Base-by-base conservation (phyloP, 2,329 filamentous ascomycete genomes). In the Paecilomyces sp. region DNA sequence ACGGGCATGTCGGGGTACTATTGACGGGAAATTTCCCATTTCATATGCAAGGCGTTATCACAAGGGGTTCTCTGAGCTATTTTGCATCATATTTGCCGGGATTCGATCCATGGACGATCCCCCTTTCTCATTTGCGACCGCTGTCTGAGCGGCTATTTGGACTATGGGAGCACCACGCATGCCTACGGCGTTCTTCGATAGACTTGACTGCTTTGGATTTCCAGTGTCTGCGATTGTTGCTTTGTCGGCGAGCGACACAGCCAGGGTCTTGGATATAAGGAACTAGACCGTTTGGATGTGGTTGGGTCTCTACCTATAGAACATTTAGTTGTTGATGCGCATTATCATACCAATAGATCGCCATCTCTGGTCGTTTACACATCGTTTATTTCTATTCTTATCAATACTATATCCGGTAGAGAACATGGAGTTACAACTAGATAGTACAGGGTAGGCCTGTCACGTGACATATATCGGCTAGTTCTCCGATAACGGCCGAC, bases 11-110 rank as follows among this genome's bases (percentile, higher is more conserved):
- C 24, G 22, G 51, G 51, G 24, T 53, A 12, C 9, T 53, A 18
- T 51, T 18, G n/a, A 51, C 47, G 47, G 51, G 51, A 24, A 31
- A n/a, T 18, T 11, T 50, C 57, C 25, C 34, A 11, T 53, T 24
- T 50, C 25, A 56, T 63, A 62, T 62, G 65, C 65, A 63, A 64
- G 69, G 71, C 71, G 69, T 71, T 68, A 60, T 63, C 36, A 58
- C 57, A 56, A 60, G 54, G 61, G 58, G 65, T 65, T 67, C 65
- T 63, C 57, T 57, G 36, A 59, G 62, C 55, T 51, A 57, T 59
- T 58, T 59, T 62, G 57, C 52, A 60, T 61, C 56, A 47, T 54
- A 47, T 54, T 55, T 56, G 65, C 62, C 62, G 61, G 60, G 52
- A 47, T 28, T 62, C 8, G 61, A n/a, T 53, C 51, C 28, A 53